Percentiles rank a stretch among this genome's conserved stretches.
Evolutionary conservation across 1,139 yeast genomes (phyloP).

Genomic region (Casaregolazyma lundiana): DNA sequence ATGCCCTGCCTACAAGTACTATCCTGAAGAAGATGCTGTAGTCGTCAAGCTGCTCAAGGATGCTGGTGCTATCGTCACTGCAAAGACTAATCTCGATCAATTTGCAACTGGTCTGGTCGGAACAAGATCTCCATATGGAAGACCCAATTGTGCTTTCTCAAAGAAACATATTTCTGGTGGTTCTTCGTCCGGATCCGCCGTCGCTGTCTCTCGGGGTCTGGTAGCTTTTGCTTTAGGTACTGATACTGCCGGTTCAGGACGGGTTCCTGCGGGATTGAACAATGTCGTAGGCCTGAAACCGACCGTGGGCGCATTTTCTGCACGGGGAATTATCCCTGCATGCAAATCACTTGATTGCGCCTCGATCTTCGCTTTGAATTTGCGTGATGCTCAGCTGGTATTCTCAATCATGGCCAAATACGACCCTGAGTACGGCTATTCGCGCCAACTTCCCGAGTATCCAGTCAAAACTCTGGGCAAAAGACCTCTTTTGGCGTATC

Average conservation of each 20-base stretch:
- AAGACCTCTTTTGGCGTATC: slow-evolving; percentile 70
- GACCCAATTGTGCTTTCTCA: slow-evolving; percentile 73
- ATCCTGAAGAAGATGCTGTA: slow-evolving; percentile 67
- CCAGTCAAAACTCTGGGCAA: slow-evolving; percentile 57
- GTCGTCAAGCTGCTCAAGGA: slow-evolving; percentile 63
- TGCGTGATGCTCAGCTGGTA: slow-evolving; percentile 76
- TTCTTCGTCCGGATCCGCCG: slow-evolving; percentile 93
- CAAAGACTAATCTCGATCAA: slow-evolving; percentile 92
- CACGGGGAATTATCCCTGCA: slow-evolving; percentile 93
- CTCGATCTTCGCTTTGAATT: slow-evolving; percentile 70
- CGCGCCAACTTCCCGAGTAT: slow-evolving; percentile 65
- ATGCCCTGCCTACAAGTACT: slow-evolving; percentile 74
- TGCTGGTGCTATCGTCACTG: slow-evolving; percentile 87
- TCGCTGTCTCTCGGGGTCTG: slow-evolving; percentile 80
- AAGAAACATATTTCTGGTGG: slow-evolving; percentile 85
- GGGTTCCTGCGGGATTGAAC: slow-evolving; percentile 96
- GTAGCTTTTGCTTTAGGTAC: slow-evolving; percentile 90
- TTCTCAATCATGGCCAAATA: slow-evolving; percentile 66
- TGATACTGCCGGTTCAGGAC: slow-evolving; percentile 97
- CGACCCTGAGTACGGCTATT: slow-evolving; percentile 78
- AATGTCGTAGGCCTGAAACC: slow-evolving; percentile 91
- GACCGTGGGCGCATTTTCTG: slow-evolving; percentile 78
- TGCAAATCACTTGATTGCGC: slow-evolving; percentile 93
- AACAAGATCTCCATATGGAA: slow-evolving; percentile 88
- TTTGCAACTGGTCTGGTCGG: slow-evolving; percentile 98